Evolutionary conservation across 441 rosid genomes (phyloP).

Genomic region (Raphanus hybrid): DNA sequence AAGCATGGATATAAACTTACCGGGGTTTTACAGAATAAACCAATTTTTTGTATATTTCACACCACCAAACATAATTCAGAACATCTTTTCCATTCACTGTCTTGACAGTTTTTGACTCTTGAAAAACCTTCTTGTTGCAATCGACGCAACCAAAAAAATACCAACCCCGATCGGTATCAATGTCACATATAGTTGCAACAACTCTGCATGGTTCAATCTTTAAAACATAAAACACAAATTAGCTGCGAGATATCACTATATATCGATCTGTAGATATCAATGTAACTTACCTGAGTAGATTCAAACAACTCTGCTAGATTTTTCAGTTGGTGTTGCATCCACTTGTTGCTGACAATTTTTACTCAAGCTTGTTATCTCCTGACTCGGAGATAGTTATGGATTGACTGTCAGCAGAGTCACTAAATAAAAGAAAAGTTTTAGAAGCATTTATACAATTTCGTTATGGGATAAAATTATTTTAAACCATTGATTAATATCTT

Average conservation of each 20-base stretch:
- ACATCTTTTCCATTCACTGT: neutral
- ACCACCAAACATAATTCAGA: neutral
- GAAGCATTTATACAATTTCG: too few relatives aligned
- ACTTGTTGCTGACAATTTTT: neutral
- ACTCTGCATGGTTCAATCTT: neutral
- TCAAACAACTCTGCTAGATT: neutral
- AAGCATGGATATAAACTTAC: neutral
- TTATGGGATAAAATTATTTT: too few relatives aligned
- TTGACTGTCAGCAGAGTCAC: neutral
- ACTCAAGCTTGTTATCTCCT: neutral
- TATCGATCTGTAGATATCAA: too few relatives aligned
- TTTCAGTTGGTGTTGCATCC: neutral
- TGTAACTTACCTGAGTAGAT: neutral
- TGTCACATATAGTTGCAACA: neutral
- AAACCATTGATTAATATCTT: too few relatives aligned
- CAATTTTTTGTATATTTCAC: neutral
- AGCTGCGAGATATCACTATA: too few relatives aligned
- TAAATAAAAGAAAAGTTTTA: too few relatives aligned
- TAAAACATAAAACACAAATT: neutral
- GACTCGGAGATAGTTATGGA: neutral
- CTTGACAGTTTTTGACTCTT: neutral
- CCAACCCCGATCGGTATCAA: neutral
- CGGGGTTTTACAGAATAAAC: neutral
- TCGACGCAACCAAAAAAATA: neutral
- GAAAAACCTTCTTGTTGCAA: neutral